phyloP scores from a whole-genome alignment of 805 yeast species.

The Metschnikowia amazonensis region DNA sequence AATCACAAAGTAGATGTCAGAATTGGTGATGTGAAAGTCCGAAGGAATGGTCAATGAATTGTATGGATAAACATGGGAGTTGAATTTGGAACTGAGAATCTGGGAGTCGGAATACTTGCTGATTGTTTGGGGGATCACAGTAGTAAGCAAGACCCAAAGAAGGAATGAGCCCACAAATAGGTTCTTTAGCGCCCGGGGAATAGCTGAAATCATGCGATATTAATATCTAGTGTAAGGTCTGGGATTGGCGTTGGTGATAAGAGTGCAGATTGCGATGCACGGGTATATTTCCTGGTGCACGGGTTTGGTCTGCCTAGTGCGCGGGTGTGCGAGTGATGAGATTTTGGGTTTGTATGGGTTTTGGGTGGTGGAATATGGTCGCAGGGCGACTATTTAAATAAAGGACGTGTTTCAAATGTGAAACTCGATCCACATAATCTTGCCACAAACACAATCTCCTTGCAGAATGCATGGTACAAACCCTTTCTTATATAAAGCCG shows the following conservation, averaged over 20 bases:
- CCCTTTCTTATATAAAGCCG: no score
- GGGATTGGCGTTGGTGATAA: no score
- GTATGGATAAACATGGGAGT: slow-evolving; percentile 29
- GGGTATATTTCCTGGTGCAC: background rate
- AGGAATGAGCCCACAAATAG: slow-evolving; percentile 26
- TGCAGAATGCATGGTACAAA: no score
- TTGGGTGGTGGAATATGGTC: background rate
- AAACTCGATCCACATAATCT: background rate
- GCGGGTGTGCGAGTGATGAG: background rate
- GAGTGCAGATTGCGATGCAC: background rate
- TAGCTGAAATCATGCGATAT: slow-evolving; percentile 12
- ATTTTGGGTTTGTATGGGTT: background rate
- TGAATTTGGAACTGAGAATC: slow-evolving; percentile 25
- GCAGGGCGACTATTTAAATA: background rate
- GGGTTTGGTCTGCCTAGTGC: background rate
- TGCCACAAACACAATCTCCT: background rate
- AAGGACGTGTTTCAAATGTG: background rate
- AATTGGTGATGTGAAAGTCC: slow-evolving; percentile 29
- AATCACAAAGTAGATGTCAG: slow-evolving; percentile 52
- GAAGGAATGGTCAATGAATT: slow-evolving; percentile 35
- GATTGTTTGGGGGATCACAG: slow-evolving; percentile 37
- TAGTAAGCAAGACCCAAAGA: slow-evolving; percentile 38
- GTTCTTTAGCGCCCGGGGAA: slow-evolving; percentile 11
- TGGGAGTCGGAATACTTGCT: slow-evolving; percentile 28
- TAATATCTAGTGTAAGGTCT: no score